Conservation (phyloP, 1,284 basidiomycete genomes). For the Acaromyces ingoldii region DNA sequence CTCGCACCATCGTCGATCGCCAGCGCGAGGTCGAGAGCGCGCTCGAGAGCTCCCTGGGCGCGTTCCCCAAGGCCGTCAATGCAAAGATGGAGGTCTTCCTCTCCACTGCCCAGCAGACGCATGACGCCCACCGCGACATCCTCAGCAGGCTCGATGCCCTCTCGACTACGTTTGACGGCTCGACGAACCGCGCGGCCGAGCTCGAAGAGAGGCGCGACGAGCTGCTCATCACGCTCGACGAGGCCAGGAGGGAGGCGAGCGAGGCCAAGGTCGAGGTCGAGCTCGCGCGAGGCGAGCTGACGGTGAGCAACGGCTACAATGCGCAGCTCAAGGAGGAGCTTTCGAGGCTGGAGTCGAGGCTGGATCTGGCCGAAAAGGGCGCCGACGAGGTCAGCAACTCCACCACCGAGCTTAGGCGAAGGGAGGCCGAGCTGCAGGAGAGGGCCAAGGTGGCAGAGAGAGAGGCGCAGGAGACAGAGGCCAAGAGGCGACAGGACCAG, state of each 20-base stretch:
- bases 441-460: conserved; percentile 7
- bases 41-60: conserved; percentile 24
- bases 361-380: conserved; percentile 17
- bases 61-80: conserved; percentile 33
- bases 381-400: conserved; percentile 18
- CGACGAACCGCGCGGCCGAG: no score
- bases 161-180: background rate
- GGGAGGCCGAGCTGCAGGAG: conserved; percentile 8
- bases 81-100: conserved; percentile 42
- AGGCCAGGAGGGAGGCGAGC: conserved; percentile 7
- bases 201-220: conserved; percentile 5
- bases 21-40: conserved; percentile 34
- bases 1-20: conserved; percentile 24
- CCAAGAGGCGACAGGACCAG: conserved; percentile 14
- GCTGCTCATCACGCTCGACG: conserved; percentile 11
- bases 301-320: conserved; percentile 3
- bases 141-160: conserved; percentile 9
- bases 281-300: conserved; percentile 1
- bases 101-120: conserved; percentile 12
- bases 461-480: background rate
- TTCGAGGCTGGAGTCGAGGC: background rate
- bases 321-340: background rate
- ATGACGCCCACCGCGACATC: conserved; percentile 7
- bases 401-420: conserved; percentile 7
- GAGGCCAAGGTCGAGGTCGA: conserved; percentile 8